Percentiles rank a stretch among this genome's conserved stretches.
These are phyloP conservation scores for Metschnikowia cubensis DNA, from an alignment of 805 yeast genomes.

Conservation along the genomic window DNA sequence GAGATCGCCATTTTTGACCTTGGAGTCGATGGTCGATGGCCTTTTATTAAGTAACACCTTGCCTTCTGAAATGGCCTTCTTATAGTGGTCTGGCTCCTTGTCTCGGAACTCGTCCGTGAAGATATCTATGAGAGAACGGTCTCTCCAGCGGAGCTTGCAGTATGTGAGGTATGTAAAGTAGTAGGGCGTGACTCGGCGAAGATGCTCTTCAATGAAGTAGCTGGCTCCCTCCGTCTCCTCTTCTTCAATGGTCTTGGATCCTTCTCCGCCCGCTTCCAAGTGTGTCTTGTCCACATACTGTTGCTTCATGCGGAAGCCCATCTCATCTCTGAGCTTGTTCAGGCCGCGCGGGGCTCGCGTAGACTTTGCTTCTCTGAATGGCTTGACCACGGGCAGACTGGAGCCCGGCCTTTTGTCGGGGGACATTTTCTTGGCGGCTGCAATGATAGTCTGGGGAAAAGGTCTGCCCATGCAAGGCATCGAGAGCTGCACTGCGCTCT, in stretches of 20 bases:
- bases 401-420: conserved; percentile 1
- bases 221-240: conserved; percentile 58
- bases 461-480: not conserved
- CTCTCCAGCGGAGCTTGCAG: conserved; percentile 91
- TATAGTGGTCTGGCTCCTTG: conserved; percentile 63
- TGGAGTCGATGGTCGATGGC: conserved; percentile 59
- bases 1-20: conserved; percentile 77
- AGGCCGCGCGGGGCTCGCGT: conserved; percentile 8
- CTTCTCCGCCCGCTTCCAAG: conserved; percentile 38
- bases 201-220: conserved; percentile 53
- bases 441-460: not conserved
- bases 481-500: not conserved
- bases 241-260: conserved; percentile 41
- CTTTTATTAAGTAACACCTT: conserved; percentile 68
- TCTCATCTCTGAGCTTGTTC: conserved; percentile 33
- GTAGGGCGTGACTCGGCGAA: conserved; percentile 79
- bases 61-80: conserved; percentile 49
- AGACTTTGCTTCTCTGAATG: not conserved
- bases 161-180: conserved; percentile 85
- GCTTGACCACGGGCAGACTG: not conserved
- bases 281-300: conserved; percentile 42
- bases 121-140: conserved; percentile 71
- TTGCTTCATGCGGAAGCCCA: conserved; percentile 46
- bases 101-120: conserved; percentile 85
- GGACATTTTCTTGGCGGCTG: not conserved